phyloP scores from a whole-genome alignment of 176 grass and related monocot genomes.

The Avena sativa region DNA sequence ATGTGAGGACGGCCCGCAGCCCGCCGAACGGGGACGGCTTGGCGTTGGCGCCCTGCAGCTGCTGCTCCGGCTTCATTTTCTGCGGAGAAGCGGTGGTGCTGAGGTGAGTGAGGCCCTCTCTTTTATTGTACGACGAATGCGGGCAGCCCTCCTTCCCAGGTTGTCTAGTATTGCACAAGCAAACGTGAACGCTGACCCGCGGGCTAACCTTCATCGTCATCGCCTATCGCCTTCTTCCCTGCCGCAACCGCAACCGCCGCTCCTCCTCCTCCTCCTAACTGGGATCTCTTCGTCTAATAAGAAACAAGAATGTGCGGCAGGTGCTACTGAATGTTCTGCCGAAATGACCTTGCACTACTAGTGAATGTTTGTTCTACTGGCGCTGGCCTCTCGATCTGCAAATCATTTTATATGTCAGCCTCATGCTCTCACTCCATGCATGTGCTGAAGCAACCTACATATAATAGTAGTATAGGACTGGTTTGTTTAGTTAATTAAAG shows the following conservation, averaged over 20 bases:
- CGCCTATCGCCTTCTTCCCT: background rate
- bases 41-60: background rate
- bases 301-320: background rate
- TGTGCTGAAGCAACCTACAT: background rate
- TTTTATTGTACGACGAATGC: slow-evolving; percentile 18
- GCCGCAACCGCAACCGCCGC: background rate
- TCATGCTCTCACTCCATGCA: slow-evolving; percentile 4
- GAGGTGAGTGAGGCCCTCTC: slow-evolving; percentile 17
- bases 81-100: slow-evolving; percentile 8
- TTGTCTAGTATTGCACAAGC: background rate
- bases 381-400: background rate
- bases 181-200: slow-evolving; percentile 46
- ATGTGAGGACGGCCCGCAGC: slow-evolving; percentile 49
- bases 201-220: slow-evolving; percentile 43
- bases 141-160: slow-evolving; percentile 24
- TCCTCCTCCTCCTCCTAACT: background rate
- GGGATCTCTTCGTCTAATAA: background rate
- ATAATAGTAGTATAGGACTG: background rate
- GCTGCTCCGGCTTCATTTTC: slow-evolving; percentile 26
- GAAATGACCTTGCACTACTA: background rate
- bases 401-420: background rate
- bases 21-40: slow-evolving; percentile 29
- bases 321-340: background rate
- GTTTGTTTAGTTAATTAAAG: slow-evolving; percentile 25
- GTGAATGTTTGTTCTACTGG: background rate